These are phyloP conservation scores for Yamadazyma ubonensis DNA, from an alignment of 805 yeast genomes.

Conservation along the genomic window DNA sequence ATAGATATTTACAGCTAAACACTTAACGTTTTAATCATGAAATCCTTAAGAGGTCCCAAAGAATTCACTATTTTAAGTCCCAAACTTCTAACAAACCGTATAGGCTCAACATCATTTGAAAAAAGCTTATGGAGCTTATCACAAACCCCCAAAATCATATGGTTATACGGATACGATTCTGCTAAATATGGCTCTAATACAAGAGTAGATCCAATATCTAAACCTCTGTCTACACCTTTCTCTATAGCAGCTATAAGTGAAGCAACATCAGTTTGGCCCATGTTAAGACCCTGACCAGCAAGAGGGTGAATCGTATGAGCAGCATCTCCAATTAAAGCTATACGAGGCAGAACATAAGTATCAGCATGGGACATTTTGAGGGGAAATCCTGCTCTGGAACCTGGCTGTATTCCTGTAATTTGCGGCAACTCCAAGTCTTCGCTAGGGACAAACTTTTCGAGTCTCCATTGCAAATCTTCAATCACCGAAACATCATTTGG, in stretches of 20 bases:
- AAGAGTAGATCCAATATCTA: conserved; percentile 80
- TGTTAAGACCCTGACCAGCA: conserved; percentile 96
- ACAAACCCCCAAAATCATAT: conserved; percentile 78
- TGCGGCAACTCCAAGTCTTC: conserved; percentile 62
- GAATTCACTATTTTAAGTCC: conserved; percentile 74
- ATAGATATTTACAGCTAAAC: conserved; percentile 15
- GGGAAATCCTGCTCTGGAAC: conserved; percentile 86
- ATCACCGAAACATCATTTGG: conserved; percentile 49
- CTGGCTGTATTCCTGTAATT: conserved; percentile 54
- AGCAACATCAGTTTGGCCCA: conserved; percentile 94
- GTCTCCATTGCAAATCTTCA: conserved; percentile 74
- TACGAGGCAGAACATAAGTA: conserved; percentile 74
- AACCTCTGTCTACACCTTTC: conserved; percentile 68
- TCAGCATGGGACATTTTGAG: conserved; percentile 88
- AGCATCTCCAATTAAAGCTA: conserved; percentile 96
- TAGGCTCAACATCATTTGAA: conserved; percentile 66
- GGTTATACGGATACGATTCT: conserved; percentile 78
- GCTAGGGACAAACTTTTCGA: conserved; percentile 21
- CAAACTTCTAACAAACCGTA: conserved; percentile 70
- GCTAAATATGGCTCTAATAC: conserved; percentile 86
- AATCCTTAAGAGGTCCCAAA: conserved; percentile 62
- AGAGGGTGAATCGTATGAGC: conserved; percentile 97
- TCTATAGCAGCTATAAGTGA: conserved; percentile 68
- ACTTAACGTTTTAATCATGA: conserved; percentile 53
- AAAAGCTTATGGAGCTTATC: conserved; percentile 91